Evolutionary conservation across 169 alveolate species (phyloP), one percentile per base, ranked within the genome.

Genomic region (Plasmodium reichenowi): DNA sequence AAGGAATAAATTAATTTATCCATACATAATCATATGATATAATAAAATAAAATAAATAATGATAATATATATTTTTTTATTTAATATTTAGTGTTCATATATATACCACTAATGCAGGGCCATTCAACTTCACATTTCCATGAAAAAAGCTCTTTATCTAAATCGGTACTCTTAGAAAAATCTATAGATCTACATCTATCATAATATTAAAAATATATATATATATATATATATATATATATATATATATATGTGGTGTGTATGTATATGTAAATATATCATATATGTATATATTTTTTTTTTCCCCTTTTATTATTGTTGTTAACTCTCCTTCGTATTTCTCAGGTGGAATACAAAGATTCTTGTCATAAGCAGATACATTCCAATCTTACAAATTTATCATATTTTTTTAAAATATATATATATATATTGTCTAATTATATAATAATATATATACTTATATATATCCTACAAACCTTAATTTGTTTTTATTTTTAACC

Each of bases 61-160:
- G 4, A n/a, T 50, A 43, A 10, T 58, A 29, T 20, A 29, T 32
- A 24, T 67, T 48, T 8, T 52, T 15, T 5, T 78, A 15, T 24
- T 43, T 43, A 78, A 78, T 71, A 26, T 64, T 56, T 50, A 63
- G 47, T 38, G 9, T 38, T 38, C 10, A 38, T 6, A 38, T 38
- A 15, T 32, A 50, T 88, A 88, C 93, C 91, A 17, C 67, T 88
- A 13, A 90, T 62, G 43, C 96, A 93, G 12, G 96, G 95, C 96
- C 96, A 93, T 86, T 91, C 91, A 47, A 78, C 89, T 54, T 78
- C 80, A 17, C 89, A 78, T 38, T 78, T 78, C 89, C 89, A 78
- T 2, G 89, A 75, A 73, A 78, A 66, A 29, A 78, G 70, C 24
- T 78, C 89, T 59, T 78, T 78, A 71, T 78, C 89, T 3, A 48